phyloP scores from a whole-genome alignment of 768 basidiomycete genomes.

The Candolleomyces aberdarensis region DNA sequence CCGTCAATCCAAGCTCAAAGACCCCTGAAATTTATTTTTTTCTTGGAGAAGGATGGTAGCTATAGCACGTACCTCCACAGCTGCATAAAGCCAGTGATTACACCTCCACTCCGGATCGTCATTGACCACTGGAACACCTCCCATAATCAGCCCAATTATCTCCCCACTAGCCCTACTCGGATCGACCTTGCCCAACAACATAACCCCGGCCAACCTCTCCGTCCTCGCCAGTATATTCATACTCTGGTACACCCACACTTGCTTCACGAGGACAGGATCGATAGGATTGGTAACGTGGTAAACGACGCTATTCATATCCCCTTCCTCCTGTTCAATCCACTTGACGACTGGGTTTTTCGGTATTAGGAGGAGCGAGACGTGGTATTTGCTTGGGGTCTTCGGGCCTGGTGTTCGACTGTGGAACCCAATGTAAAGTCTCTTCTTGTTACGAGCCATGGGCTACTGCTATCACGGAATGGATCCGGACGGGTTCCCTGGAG shows the following conservation, averaged over 20 bases:
- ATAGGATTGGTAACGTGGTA: background rate
- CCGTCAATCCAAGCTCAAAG: background rate
- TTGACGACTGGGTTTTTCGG: background rate
- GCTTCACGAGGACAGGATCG: background rate
- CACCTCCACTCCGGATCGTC: background rate
- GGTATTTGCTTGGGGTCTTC: background rate
- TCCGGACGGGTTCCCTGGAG: too few relatives aligned
- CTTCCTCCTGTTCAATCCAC: background rate
- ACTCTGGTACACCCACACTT: background rate
- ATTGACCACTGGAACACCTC: background rate
- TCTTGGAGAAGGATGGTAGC: too few relatives aligned
- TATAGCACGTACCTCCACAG: background rate
- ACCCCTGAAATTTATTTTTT: too few relatives aligned
- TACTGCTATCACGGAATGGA: too few relatives aligned
- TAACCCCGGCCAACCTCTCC: background rate
- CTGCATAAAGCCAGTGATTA: background rate
- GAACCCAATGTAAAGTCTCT: too few relatives aligned
- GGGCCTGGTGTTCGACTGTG: too few relatives aligned
- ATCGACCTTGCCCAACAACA: background rate
- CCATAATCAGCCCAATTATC: background rate
- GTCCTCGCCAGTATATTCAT: background rate
- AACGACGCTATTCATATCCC: background rate
- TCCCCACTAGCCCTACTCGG: background rate
- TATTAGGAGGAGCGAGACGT: background rate
- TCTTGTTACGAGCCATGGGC: too few relatives aligned